Base-by-base conservation (phyloP, 2,329 filamentous ascomycete genomes). In the Purpureocillium lavendulum region DNA sequence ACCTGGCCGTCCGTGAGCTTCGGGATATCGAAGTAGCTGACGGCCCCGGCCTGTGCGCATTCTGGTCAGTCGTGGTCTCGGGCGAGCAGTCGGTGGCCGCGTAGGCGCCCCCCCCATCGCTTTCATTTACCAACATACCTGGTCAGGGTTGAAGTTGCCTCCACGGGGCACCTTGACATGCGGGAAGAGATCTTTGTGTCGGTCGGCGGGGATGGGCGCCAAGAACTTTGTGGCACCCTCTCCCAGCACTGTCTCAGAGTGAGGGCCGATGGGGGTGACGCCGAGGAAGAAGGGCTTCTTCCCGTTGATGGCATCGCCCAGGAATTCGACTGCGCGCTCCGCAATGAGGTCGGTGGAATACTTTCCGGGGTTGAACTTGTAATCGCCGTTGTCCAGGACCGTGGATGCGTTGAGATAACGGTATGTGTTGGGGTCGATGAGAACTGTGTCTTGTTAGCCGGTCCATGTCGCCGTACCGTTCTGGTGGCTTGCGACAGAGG, bases 251-350 rank as follows among this genome's bases (percentile, higher is more conserved):
- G 49, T 51, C 40, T 80, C 77, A 16, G 71, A 70, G 49, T 87
- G 83, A 1, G 83, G 82, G 0, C 76, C 81, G 6, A 81, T 69
- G 0, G 82, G 83, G 0, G 82, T 76, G 8, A 84, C 66, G 0
- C 70, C 71, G 4, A 87, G 54, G 52, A 87, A 86, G 58, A 85
- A 87, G 0, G 83, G 83, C 13, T 69, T 64, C 0, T 66, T 57
- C 0, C 65, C 61, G 0, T 60, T 54, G 3, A 80, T 61, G 0
- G 75, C 82, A 37, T 83, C 73, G 3, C 78, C 69, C 0, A 87
- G 58, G 33, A 85, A 76, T 0, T 69, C 75, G 7, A 73, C 62
- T 0, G 80, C 72, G 45, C 80, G 77, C 4, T 71, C 52, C 0
- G 74, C 68, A 12, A 84, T 65, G 7, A 86, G 59, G 48, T 85